Base-by-base conservation (phyloP, 108 stramenopile species). In the Parmales sp. region DNA sequence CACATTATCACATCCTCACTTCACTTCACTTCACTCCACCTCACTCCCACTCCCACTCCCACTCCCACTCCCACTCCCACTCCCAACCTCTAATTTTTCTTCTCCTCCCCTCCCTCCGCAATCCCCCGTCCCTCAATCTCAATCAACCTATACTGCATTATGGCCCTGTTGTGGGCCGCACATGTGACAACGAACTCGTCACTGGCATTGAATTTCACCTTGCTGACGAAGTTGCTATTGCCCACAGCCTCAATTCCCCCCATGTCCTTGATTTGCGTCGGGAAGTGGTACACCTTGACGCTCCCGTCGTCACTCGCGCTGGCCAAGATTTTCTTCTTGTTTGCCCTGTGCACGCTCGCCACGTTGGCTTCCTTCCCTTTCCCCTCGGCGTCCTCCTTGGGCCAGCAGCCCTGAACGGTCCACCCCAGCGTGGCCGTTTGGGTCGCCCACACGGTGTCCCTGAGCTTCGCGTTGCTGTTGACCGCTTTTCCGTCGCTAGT, bases 391-490 rank as follows among this genome's bases (percentile, higher is more conserved):
- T 60, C 54, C 29, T 60, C 63, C 34, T 5, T 13, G 6, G 71
- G 45, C 71, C 71, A 72, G 39, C 72, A 51, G 25, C 78, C 78
- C 68, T 69, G 66, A 25, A 79, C 72, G n/a, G 74, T 49, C 78
- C 78, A 79, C 4, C 75, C 78, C 8, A 79, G 51, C 9, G 60
- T 22, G 45, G 67, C 69, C 1, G 78, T 79, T 28, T 68, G 51
- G 1, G 72, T 60, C 37, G 65, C 78, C 82, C 82, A 83, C 31
- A 46, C 37, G 0, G 64, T 54, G 65, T 81, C 82, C 39, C 76
- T 74, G 45, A 80, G 60, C 39, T 76, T 43, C 1, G 69, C 60
- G 23, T 60, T 60, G 54, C 54, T 60, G 1, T 28, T 37, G 39
- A 69, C 45, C 38, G 22, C 46, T 66, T 74, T 48, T 13, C 71